Conservation (phyloP, 805 yeast genomes). For the Saccharomycopsis synnaedendra region DNA sequence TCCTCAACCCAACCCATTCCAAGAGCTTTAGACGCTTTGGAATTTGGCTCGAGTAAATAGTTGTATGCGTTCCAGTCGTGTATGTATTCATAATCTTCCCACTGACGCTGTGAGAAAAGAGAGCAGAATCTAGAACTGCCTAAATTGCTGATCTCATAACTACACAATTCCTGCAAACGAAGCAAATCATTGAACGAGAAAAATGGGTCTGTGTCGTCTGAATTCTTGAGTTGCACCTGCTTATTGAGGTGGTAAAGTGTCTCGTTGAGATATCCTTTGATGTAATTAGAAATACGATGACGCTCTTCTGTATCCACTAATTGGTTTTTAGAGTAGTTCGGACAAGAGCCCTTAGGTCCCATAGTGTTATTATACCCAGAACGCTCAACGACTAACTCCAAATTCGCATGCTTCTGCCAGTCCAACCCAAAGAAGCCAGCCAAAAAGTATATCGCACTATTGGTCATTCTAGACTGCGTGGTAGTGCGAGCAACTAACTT, state of each 20-base stretch:
- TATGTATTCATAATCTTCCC: constrained; percentile 47
- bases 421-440: constrained; percentile 34
- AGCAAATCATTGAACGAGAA: constrained; percentile 31
- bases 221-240: neutral
- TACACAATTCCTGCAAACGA: constrained; percentile 52
- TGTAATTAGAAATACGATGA: neutral
- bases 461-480: constrained; percentile 35
- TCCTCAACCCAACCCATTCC: constrained; percentile 47
- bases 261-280: neutral
- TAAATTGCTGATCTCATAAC: constrained; percentile 50
- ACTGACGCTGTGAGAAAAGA: constrained; percentile 57
- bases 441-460: constrained; percentile 34
- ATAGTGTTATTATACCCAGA: constrained; percentile 17
- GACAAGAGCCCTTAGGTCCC: constrained; percentile 11
- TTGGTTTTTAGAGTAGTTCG: constrained; percentile 1
- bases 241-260: constrained; percentile 4
- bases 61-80: constrained; percentile 51
- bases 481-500: constrained; percentile 22
- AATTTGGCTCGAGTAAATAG: constrained; percentile 26
- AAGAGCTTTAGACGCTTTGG: constrained; percentile 50
- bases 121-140: constrained; percentile 61
- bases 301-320: neutral
- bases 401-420: constrained; percentile 16
- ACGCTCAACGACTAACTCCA: constrained; percentile 16
- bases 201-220: neutral